Evolutionary conservation across 2,329 filamentous ascomycete genomes (phyloP).

Genomic region (Neonectria magnoliae): DNA sequence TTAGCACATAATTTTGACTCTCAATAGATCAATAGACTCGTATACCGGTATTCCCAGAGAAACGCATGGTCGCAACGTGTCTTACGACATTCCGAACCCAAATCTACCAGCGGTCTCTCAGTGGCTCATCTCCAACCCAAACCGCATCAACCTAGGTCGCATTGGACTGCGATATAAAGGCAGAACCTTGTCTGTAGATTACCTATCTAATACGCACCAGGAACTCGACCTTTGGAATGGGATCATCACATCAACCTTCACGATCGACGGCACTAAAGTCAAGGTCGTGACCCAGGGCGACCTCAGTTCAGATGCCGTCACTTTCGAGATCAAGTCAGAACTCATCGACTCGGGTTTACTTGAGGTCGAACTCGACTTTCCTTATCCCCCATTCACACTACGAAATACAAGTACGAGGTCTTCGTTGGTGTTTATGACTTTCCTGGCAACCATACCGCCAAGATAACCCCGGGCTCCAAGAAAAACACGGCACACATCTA

Average conservation of each 20-base stretch:
- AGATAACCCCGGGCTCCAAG: conserved; percentile 26
- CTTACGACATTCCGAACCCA: conserved; percentile 51
- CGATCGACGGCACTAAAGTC: conserved; percentile 43
- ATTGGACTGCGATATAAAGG: conserved; percentile 52
- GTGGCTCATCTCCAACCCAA: conserved; percentile 63
- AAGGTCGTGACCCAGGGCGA: conserved; percentile 51
- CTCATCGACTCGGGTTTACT: conserved; percentile 48
- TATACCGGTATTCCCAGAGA: conserved; percentile 46
- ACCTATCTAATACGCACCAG: conserved; percentile 46
- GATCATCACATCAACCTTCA: conserved; percentile 50
- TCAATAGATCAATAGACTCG: conserved; percentile 29
- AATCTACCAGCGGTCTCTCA: conserved; percentile 53
- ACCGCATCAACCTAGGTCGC: conserved; percentile 55
- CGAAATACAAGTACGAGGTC: conserved; percentile 55
- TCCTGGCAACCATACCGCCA: conserved; percentile 51
- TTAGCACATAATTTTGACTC: background rate
- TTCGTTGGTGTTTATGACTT: conserved; percentile 55
- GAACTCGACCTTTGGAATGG: conserved; percentile 34
- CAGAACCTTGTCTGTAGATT: conserved; percentile 40
- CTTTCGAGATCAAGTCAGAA: conserved; percentile 49
- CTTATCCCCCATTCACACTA: conserved; percentile 53
- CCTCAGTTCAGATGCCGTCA: conserved; percentile 51
- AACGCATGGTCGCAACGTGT: conserved; percentile 51
- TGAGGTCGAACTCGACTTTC: conserved; percentile 54
- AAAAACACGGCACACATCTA: conserved; percentile 45